Evolutionary conservation across 495 filamentous ascomycete genomes (phyloP), one percentile per base, ranked within the genome.

Genomic region (Aspergillus asperescens): DNA sequence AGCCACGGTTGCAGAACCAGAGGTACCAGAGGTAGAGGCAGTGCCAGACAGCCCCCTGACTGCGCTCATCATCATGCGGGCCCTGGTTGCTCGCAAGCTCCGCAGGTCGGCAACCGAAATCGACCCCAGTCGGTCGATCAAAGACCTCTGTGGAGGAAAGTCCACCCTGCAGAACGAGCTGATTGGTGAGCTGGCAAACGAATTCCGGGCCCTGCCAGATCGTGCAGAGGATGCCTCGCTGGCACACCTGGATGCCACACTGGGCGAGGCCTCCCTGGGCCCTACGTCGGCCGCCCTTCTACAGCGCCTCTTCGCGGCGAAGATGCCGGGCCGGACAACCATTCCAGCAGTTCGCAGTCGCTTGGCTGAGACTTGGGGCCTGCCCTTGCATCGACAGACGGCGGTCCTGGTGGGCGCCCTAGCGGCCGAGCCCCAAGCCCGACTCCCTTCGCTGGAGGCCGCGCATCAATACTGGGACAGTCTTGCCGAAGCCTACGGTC

Each of bases 121-220:
- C 16, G 32, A 41, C 43, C 25, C 15, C 41, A 54, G 42, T 24
- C 44, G 29, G 7, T 25, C 92, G 95, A 95, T 97, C 73, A 97
- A 97, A 65, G 92, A 96, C 72, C 74, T 97, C 27, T 93, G 96
- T 57, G 93, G 92, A 75, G 92, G 90, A 58, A 95, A 95, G 78
- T 95, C 90, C 7, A 96, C 90, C n/a, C 80, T 96, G 41, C 90
- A 95, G 62, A 95, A 95, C 67, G 90, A 95, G 69, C 94, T 95
- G 55, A 81, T 95, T 6, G 86, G 88, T 64, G 92, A 97, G 62
- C 73, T 97, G 59, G 91, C 90, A 64, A 96, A 95, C 65, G 92
- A 97, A 70, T 97, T 97, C 59, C 93, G 93, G 15, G 92, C 90
- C 18, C 94, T 92, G 7, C 92, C 92, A 28, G 92, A 97, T 70